Evolutionary conservation across 2,329 filamentous ascomycete species (phyloP).

Genomic region (Cordyceps cicadae): DNA sequence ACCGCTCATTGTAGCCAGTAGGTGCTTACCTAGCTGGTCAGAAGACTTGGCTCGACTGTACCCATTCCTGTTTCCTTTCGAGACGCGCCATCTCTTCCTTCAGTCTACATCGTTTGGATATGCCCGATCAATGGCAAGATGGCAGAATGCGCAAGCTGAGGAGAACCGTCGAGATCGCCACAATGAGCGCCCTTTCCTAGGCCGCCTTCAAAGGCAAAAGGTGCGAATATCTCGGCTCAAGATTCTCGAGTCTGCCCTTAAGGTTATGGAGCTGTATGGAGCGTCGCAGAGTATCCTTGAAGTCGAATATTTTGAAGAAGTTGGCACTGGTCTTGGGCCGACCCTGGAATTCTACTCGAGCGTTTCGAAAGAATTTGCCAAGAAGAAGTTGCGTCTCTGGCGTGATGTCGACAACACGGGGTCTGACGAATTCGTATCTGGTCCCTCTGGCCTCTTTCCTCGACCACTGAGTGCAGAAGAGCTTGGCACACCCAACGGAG

Average conservation of each 20-base stretch:
- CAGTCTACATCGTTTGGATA: slow-evolving; percentile 98
- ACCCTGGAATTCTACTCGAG: slow-evolving; percentile 98
- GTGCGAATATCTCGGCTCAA: slow-evolving; percentile 94
- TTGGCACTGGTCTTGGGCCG: slow-evolving; percentile 89
- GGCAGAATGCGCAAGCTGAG: slow-evolving; percentile 86
- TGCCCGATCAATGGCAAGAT: slow-evolving; percentile 91
- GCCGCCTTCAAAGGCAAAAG: slow-evolving; percentile 88
- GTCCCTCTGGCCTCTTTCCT: slow-evolving; percentile 79
- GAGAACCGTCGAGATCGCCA: slow-evolving; percentile 75
- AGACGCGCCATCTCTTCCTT: slow-evolving; percentile 91
- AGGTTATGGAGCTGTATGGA: slow-evolving; percentile 98
- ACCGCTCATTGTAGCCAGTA: slow-evolving; percentile 92
- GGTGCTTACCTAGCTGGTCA: slow-evolving; percentile 90
- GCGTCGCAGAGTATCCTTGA: slow-evolving; percentile 94
- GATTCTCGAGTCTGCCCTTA: slow-evolving; percentile 91
- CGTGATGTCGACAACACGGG: slow-evolving; percentile 74
- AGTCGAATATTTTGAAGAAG: slow-evolving; percentile 98
- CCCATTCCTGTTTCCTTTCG: slow-evolving; percentile 95
- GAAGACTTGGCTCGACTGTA: slow-evolving; percentile 90
- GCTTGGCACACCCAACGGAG: slow-evolving; percentile 65
- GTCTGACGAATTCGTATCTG: slow-evolving; percentile 73
- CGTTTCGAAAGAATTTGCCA: slow-evolving; percentile 93
- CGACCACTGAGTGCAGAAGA: slow-evolving; percentile 80
- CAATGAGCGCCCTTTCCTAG: slow-evolving; percentile 85
- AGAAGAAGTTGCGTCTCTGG: slow-evolving; percentile 96